Conservation (phyloP, 2,329 filamentous ascomycete genomes). For the Zasmidium citrigriseum region DNA sequence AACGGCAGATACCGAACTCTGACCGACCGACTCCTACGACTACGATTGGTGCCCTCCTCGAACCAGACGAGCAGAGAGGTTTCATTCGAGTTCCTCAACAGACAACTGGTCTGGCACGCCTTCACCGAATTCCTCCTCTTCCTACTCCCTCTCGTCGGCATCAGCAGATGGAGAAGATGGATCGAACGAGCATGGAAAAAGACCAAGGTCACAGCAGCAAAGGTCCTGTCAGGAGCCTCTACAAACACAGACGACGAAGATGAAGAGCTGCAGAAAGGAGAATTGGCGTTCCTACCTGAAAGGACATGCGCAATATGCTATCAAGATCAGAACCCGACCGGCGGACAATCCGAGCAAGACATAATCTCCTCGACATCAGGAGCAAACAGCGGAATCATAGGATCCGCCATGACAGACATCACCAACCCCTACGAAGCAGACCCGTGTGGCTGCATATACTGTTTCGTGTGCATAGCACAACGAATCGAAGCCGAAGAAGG, state of each 20-base stretch:
- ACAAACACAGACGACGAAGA: slow-evolving; percentile 45
- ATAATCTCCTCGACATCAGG: slow-evolving; percentile 60
- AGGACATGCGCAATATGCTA: slow-evolving; percentile 97
- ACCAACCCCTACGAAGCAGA: slow-evolving; percentile 94
- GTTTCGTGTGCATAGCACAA: slow-evolving; percentile 91
- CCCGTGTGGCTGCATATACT: slow-evolving; percentile 90
- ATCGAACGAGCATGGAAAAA: slow-evolving; percentile 83
- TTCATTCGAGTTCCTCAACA: slow-evolving; percentile 95
- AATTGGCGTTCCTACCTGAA: slow-evolving; percentile 84
- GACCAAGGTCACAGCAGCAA: slow-evolving; percentile 62
- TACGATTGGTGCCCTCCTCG: slow-evolving; percentile 82
- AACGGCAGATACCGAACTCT: slow-evolving; percentile 91
- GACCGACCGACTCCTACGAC: slow-evolving; percentile 78
- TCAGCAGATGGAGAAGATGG: slow-evolving; percentile 90
- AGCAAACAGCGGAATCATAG: slow-evolving; percentile 69
- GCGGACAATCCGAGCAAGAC: slow-evolving; percentile 67
- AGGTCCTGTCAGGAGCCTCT: slow-evolving; percentile 46
- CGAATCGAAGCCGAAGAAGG: slow-evolving; percentile 89
- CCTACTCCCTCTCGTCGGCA: slow-evolving; percentile 91
- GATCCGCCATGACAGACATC: slow-evolving; percentile 86
- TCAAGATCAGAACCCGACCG: slow-evolving; percentile 79
- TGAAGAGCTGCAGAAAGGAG: slow-evolving; percentile 52
- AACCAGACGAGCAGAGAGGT: slow-evolving; percentile 87
- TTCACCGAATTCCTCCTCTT: slow-evolving; percentile 99
- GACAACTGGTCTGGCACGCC: slow-evolving; percentile 98